Percentiles rank a stretch among this genome's conserved stretches.
These are phyloP conservation scores for Nepenthes mirabilis DNA, from an alignment of 148 eudicot species.

Conservation along the genomic window DNA sequence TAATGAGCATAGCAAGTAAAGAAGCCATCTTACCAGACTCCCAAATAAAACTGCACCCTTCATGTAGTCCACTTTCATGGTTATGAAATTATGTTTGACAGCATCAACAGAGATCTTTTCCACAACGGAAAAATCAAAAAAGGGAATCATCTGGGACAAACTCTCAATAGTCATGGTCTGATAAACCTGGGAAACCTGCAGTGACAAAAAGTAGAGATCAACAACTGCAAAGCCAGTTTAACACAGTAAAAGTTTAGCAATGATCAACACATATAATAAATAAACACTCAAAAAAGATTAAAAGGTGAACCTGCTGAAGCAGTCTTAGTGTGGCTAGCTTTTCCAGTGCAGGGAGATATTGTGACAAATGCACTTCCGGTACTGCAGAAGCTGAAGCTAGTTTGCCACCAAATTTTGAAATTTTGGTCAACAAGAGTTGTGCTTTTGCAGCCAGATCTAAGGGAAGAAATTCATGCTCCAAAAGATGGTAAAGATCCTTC, in stretches of 20 bases:
- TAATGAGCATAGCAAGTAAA: not conserved
- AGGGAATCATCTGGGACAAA: slow-evolving; percentile 67
- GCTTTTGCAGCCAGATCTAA: slow-evolving; percentile 59
- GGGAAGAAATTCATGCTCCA: slow-evolving; percentile 73
- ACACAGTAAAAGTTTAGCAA: not conserved
- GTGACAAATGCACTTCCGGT: slow-evolving; percentile 72
- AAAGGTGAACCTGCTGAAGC: slow-evolving; percentile 66
- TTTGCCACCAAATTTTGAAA: slow-evolving; percentile 81
- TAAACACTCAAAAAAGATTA: not conserved
- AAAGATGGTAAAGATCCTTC: slow-evolving; percentile 71
- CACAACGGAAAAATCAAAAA: slow-evolving; percentile 59
- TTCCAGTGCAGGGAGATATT: slow-evolving; percentile 64
- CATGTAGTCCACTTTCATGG: slow-evolving; percentile 77
- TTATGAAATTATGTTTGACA: slow-evolving; percentile 63
- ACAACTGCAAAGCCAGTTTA: not conserved
- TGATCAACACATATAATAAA: not conserved
- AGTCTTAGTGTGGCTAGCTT: slow-evolving; percentile 71
- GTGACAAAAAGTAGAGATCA: slow-evolving; percentile 9
- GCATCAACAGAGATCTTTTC: slow-evolving; percentile 94
- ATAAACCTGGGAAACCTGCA: slow-evolving; percentile 83
- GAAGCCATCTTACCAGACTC: slow-evolving; percentile 33
- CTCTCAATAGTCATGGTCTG: slow-evolving; percentile 67
- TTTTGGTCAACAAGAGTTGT: slow-evolving; percentile 58
- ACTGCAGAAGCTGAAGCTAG: slow-evolving; percentile 78
- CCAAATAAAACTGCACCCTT: slow-evolving; percentile 62